Base-by-base conservation (phyloP, 192 early-diverging fungal species). In the Coemansia sp. region DNA sequence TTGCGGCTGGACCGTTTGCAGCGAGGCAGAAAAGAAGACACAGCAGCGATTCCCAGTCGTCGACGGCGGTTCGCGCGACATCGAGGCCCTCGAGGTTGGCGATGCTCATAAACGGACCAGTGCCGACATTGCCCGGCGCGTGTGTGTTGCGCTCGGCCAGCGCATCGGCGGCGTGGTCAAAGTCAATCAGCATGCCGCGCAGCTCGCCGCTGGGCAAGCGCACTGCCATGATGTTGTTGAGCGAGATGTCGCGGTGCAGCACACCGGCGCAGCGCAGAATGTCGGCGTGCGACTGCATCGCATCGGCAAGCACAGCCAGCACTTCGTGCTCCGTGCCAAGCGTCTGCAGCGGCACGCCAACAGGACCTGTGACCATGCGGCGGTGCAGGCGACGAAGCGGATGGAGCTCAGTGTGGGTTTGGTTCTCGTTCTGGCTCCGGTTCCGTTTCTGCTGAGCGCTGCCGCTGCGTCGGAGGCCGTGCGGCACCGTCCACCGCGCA, bases 31-130 rank as follows among this genome's bases (percentile, higher is more conserved):
- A 74, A n/a, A 83, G 69, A 49, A 83, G 66, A 6, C 68, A 67
- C 26, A 83, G 38, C 13, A 74, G 64, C 19, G 80, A 65, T 56
- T 83, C 80, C 80, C 80, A 83, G 60, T 83, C 80, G 26, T 83
- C 80, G 0, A 71, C 68, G 2, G 75, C 61, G 2, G 80, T 83
- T 53, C 80, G 80, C 39, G 75, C 64, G 6, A 77, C 74, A 15
- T 76, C 71, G 6, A 76, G 68, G 42, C 71, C 80, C 68, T 83
- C 80, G 49, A 77, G 58, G 21, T 83, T 83, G 39, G 70, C 61
- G 26, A 74, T 83, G 69, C 75, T 77, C 80, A 83, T 83, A 41
- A 77, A 83, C 38, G 80, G 80, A 1, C 65, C 68, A 0, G 80
- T 83, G 32, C 80, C 80, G 2, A 77, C 69, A 43, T 71, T 68